Percentiles rank a stretch among this genome's conserved stretches.
Conservation (phyloP, 1,139 yeast species). For the Groenewaldozyma sp. region DNA sequence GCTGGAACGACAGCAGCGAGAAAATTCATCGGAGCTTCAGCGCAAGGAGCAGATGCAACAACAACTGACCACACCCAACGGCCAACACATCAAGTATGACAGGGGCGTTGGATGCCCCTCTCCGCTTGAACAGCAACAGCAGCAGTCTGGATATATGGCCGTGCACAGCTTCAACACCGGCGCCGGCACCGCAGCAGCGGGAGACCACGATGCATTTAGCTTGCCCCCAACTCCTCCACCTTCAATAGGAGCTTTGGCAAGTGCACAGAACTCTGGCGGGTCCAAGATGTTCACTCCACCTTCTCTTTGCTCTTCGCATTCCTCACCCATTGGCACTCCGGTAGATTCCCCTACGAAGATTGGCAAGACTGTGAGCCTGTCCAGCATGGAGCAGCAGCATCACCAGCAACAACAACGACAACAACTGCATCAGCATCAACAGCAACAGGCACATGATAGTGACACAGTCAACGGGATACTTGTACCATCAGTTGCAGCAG, state of each 20-base stretch:
- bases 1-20: slow-evolving; percentile 12
- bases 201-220: no score
- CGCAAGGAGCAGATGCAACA: slow-evolving; percentile 5
- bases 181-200: no score
- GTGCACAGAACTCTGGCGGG: neutral
- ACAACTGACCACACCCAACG: slow-evolving; percentile 10
- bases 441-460: neutral
- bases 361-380: neutral
- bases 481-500: neutral
- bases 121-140: neutral
- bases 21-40: slow-evolving; percentile 7
- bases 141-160: no score
- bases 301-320: slow-evolving; percentile 11
- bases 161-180: no score
- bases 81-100: neutral
- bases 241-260: slow-evolving; percentile 4
- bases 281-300: slow-evolving; percentile 15
- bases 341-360: slow-evolving; percentile 1
- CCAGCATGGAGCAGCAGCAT: neutral
- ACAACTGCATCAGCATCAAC: slow-evolving; percentile 3
- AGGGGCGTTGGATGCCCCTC: neutral
- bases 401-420: slow-evolving; percentile 1
- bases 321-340: slow-evolving; percentile 8
- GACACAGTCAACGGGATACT: neutral
- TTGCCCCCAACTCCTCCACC: slow-evolving; percentile 21